A percentile compares a stretch with the other conserved stretches of the same genome.
phyloP scores from a whole-genome alignment of 345 rosid species.

The Corchorus olitorius region DNA sequence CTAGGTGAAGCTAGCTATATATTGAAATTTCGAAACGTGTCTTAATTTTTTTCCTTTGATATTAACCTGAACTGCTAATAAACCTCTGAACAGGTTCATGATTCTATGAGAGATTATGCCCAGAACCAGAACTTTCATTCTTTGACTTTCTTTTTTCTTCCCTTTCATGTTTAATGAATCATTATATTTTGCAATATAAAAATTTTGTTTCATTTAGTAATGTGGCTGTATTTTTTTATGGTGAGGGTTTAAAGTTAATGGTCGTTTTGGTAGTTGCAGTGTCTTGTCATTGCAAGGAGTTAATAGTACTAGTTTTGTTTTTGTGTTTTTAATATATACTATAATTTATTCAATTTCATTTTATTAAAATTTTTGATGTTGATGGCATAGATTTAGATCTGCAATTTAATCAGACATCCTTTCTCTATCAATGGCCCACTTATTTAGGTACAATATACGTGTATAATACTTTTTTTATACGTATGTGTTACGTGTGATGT shows the following conservation, averaged over 20 bases:
- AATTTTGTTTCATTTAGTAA: too few species aligned
- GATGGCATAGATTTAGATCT: constrained; percentile 32
- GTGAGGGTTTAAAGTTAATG: constrained; percentile 19
- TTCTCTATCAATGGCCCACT: constrained; percentile 13
- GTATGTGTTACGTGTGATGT: background rate
- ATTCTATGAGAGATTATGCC: background rate
- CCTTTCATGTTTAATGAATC: background rate
- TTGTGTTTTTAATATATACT: constrained; percentile 1
- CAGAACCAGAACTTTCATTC: background rate
- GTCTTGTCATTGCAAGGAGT: constrained; percentile 41
- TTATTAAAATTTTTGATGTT: constrained; percentile 22
- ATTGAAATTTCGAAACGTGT: constrained; percentile 27
- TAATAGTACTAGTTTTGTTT: background rate
- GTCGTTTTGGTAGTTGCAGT: constrained; percentile 54
- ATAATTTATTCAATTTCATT: background rate
- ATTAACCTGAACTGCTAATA: constrained; percentile 2
- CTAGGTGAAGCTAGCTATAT: constrained; percentile 22
- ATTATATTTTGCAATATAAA: too few species aligned
- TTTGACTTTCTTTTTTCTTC: background rate
- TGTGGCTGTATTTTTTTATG: background rate
- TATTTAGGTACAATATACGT: background rate
- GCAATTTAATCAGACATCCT: constrained; percentile 18
- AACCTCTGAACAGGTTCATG: background rate
- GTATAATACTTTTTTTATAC: background rate
- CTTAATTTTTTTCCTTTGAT: constrained; percentile 26